Base-by-base conservation (phyloP, 768 basidiomycete species). In the Chlorophyllum brunneum region DNA sequence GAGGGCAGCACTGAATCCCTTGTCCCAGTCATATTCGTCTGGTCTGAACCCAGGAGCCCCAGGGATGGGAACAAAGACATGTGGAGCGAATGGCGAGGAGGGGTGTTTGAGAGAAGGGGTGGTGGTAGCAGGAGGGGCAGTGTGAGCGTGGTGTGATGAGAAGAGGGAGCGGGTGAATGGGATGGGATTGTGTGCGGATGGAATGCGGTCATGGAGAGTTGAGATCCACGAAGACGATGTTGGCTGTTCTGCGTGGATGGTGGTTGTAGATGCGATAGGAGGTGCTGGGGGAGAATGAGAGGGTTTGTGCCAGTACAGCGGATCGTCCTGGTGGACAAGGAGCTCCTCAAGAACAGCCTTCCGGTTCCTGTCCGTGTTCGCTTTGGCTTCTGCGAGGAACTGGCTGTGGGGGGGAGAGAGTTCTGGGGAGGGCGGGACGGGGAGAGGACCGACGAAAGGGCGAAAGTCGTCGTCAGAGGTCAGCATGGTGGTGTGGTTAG, bases 31-130 rank as follows among this genome's bases (percentile, higher is more conserved):
- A 54, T 78, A 73, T 13, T 69, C 66, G 41, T 88, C 86, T 0
- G 86, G 86, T 11, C 67, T 72, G 58, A 85, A 91, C 4, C 88
- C 92, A 0, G 91, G 91, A 0, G 91, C 92, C n/a, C 91, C 83
- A 46, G 62, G 69, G 1, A 76, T 73, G 2, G 78, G 70, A 0
- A 67, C 56, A 52, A 72, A 43, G 68, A 77, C 15, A 70, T 68
- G 64, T 3, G 76, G 76, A 2, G 70, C 67, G 27, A 78, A 81
- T 0, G 77, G 76, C 8, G 75, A 64, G 4, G 57, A n/a, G 6
- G 30, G 22, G 43, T 62, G 63, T 8, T 59, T 59, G 13, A 63
- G 46, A 3, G 53, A 23, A 13, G 46, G 22, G 10, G 10, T 16
- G 16, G 36, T 13, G 4, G 41, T 40, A 2, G 47, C 54, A 47